Evolutionary conservation across 495 filamentous ascomycete species (phyloP).

Genomic region (Talaromyces liani): DNA sequence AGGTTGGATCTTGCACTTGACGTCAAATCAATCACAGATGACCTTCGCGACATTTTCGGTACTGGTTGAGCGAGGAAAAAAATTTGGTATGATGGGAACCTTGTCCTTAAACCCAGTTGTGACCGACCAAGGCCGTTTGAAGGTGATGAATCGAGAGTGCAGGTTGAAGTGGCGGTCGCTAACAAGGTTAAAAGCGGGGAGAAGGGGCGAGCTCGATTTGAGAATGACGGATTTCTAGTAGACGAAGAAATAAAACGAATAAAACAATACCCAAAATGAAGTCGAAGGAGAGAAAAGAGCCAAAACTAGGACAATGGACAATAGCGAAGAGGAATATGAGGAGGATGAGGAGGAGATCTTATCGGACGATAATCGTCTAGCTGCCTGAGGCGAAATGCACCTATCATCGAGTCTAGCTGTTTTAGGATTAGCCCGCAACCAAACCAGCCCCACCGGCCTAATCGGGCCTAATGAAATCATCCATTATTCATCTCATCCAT

Average conservation of each 20-base stretch:
- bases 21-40: constrained; percentile 2
- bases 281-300: not conserved
- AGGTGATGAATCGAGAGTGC: not conserved
- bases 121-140: not conserved
- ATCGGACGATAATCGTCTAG: not conserved
- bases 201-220: not conserved
- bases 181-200: not conserved
- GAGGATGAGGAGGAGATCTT: not conserved
- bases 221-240: not conserved
- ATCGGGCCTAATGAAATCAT: constrained; percentile 1
- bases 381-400: constrained; percentile 1
- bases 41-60: not conserved
- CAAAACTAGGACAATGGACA: not conserved
- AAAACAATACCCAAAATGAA: not conserved
- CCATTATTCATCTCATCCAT: not conserved
- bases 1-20: not conserved
- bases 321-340: not conserved
- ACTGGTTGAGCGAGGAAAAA: no score
- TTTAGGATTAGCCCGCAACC: not conserved
- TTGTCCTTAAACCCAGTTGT: not conserved
- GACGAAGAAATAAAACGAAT: not conserved
- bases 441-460: not conserved
- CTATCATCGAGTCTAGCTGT: not conserved
- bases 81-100: not conserved
- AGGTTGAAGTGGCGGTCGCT: not conserved